A percentile compares a stretch with the other conserved stretches of the same genome.
These are phyloP conservation scores for Chenopodium berlandieri DNA, from an alignment of 148 eudicot genomes.

Conservation along the genomic window DNA sequence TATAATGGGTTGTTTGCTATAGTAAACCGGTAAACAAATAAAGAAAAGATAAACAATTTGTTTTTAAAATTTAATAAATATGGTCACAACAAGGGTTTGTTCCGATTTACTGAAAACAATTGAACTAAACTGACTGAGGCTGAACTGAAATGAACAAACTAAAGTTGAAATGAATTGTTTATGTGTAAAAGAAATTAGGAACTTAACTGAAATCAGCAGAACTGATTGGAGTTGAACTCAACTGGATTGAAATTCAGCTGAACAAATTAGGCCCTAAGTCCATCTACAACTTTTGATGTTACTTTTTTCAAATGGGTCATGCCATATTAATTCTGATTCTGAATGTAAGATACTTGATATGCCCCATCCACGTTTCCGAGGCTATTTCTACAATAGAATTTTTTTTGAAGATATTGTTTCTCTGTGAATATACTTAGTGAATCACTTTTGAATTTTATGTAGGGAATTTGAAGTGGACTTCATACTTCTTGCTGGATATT, in stretches of 20 bases:
- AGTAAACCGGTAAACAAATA: no score
- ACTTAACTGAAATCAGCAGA: no score
- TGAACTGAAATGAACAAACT: no score
- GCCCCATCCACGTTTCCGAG: not conserved
- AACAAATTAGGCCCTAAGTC: not conserved
- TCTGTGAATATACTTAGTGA: not conserved
- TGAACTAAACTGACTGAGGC: no score
- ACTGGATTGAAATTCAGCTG: no score
- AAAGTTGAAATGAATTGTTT: no score
- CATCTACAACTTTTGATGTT: not conserved
- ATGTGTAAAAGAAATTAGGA: no score
- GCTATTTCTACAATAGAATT: not conserved
- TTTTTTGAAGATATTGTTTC: not conserved
- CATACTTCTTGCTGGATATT: constrained; percentile 51
- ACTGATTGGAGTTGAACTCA: not conserved
- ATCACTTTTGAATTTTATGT: not conserved
- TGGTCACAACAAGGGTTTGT: not conserved
- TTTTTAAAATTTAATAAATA: no score
- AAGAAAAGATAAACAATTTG: no score
- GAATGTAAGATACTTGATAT: no score
- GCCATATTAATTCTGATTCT: not conserved
- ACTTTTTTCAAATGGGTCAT: not conserved
- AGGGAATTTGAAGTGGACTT: constrained; percentile 37
- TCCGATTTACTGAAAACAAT: no score
- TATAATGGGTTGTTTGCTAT: no score